Evolutionary conservation across 148 eudicot species (phyloP).

Genomic region (Mesembryanthemum crystallinum): DNA sequence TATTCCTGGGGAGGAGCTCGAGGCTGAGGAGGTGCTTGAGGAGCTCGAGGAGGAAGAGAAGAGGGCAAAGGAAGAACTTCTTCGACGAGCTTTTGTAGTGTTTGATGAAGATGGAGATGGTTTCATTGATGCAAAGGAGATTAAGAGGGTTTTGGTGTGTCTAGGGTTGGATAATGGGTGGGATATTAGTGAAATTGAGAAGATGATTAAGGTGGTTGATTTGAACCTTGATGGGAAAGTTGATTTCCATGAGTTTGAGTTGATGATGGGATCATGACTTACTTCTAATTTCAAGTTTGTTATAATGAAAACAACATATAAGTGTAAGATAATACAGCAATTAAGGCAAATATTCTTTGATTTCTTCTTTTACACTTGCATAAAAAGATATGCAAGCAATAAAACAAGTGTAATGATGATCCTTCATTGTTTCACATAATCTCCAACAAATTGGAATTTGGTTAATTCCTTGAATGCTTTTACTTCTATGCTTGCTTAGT

Average conservation of each 20-base stretch:
- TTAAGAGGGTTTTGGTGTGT: conserved; percentile 41
- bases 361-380: background rate
- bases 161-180: conserved; percentile 45
- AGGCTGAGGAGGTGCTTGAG: conserved; percentile 24
- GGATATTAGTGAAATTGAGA: conserved; percentile 35
- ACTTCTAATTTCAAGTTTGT: background rate
- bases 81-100: conserved; percentile 38
- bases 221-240: conserved; percentile 43
- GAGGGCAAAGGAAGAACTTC: conserved; percentile 19
- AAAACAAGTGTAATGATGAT: background rate
- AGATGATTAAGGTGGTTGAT: conserved; percentile 44
- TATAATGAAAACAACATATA: background rate
- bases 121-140: conserved; percentile 44
- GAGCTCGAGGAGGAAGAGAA: conserved; percentile 32
- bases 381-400: background rate
- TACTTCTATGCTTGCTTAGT: background rate
- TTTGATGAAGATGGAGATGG: conserved; percentile 44
- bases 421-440: background rate
- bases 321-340: conserved; percentile 10
- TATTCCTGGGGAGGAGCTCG: conserved; percentile 31
- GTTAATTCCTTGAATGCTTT: background rate
- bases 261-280: conserved; percentile 39
- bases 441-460: background rate
- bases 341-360: conserved; percentile 9
- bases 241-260: conserved; percentile 44